These are phyloP conservation scores for Pelargonium cotyledonis DNA, from an alignment of 441 rosid genomes.

Conservation along the genomic window DNA sequence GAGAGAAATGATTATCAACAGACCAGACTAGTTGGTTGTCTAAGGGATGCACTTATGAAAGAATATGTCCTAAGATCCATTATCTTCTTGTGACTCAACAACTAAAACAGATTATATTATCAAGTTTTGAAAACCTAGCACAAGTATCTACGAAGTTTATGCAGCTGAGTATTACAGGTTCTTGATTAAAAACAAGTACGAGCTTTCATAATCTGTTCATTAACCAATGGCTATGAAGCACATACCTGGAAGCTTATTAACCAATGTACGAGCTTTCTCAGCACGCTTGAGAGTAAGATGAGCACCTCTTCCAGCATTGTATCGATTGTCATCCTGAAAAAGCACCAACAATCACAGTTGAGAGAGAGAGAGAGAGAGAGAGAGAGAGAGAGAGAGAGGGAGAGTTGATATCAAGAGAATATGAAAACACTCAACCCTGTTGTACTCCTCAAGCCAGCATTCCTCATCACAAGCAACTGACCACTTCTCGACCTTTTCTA, in stretches of 20 bases:
- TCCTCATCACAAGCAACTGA: conserved; percentile 85
- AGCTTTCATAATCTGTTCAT: no score
- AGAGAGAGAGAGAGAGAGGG: no score
- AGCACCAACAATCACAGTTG: conserved; percentile 15
- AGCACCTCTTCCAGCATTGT: conserved; percentile 94
- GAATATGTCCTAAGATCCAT: no score
- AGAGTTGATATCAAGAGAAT: neutral
- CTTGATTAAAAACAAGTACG: no score
- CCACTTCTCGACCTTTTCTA: conserved; percentile 94
- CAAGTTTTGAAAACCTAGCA: no score
- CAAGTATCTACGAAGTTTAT: no score
- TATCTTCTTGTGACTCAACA: neutral
- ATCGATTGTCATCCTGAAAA: conserved; percentile 80
- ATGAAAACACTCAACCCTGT: conserved; percentile 58
- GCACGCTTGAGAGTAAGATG: conserved; percentile 96
- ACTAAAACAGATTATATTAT: neutral
- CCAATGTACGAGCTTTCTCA: conserved; percentile 91
- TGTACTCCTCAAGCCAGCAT: conserved; percentile 95
- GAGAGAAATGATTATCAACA: neutral
- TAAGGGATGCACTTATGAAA: no score
- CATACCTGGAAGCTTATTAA: conserved; percentile 84
- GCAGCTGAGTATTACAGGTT: no score
- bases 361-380: conserved; percentile 13
- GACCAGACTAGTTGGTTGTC: no score
- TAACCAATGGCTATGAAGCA: neutral